Conservation (phyloP, 2,329 filamentous ascomycete species). For the Colletotrichum cuscutae region DNA sequence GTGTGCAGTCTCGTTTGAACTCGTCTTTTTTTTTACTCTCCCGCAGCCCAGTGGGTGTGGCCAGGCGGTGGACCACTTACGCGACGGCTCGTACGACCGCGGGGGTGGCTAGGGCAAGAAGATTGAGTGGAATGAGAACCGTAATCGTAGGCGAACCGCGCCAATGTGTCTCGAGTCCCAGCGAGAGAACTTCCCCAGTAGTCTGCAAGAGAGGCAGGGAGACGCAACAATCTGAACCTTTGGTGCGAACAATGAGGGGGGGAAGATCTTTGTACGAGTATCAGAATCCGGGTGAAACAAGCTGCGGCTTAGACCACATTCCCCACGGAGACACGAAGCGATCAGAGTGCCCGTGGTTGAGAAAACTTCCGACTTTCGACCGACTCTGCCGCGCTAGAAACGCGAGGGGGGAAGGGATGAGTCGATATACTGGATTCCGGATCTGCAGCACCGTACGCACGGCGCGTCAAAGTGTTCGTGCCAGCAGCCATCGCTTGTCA, state of each 20-base stretch:
- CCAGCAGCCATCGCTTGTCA: slow-evolving; percentile 11
- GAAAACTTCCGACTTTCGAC: slow-evolving; percentile 15
- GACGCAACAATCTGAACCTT: neutral
- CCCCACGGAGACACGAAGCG: neutral
- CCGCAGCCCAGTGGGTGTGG: slow-evolving; percentile 4
- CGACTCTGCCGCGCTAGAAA: slow-evolving; percentile 20
- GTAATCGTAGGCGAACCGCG: neutral
- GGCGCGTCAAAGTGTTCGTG: slow-evolving; percentile 30
- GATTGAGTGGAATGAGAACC: neutral
- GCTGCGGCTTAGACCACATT: neutral
- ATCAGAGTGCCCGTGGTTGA: neutral
- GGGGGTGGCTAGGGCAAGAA: slow-evolving; percentile 17
- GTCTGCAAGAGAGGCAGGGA: neutral
- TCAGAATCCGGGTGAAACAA: slow-evolving; percentile 31
- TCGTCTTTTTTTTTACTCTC: neutral
- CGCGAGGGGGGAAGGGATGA: slow-evolving; percentile 14
- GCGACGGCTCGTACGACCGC: neutral
- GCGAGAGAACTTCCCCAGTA: neutral
- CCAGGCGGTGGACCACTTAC: neutral
- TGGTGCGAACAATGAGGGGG: neutral
- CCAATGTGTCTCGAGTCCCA: slow-evolving; percentile 21
- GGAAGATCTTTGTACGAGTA: slow-evolving; percentile 1
- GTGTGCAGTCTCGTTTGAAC: neutral
- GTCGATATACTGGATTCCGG: neutral
- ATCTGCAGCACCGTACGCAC: slow-evolving; percentile 5